Evolutionary conservation across 495 filamentous ascomycete species (phyloP), one percentile per base, ranked within the genome.

Genomic region (Tuber indicum): DNA sequence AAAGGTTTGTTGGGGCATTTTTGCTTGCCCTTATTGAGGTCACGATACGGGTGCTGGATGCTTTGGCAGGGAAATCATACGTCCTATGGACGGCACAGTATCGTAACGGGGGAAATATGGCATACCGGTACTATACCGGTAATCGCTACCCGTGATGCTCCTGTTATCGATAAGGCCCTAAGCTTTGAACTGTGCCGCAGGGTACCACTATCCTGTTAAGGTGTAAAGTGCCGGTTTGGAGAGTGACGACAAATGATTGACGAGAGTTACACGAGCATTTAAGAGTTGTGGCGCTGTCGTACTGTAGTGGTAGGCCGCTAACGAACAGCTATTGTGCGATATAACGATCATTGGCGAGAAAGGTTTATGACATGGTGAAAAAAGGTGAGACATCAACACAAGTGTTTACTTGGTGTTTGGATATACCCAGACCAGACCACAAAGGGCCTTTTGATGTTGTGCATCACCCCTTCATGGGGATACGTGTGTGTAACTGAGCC

Each of bases 401-500:
- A 66, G 26, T 26, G 58, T 66, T 66, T 66, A 36, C 58, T 36
- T 66, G 26, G 58, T 66, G 26, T 66, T 66, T 36, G 26, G 58
- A 17, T 17, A 66, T 17, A 32, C 36, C 32, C 26, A 66, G 32
- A 17, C 32, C 26, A 66, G 32, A 17, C 26, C 32, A 2, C n/a
- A 32, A 66, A 66, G 16, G 58, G 26, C 3, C 26, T 58, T 36
- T 36, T 66, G n/a, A 66, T 32, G 3, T 5, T 66, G 26, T 66
- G 58, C 58, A 66, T 66, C 26, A 32, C 9, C n/a, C 52, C 26
- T 66, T 36, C 58, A 66, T 36, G 58, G 58, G 58, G 26, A 66
- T 75, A 75, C 75, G 70, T 71, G 78, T 80, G 77, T 79, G 77
- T 80, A 79, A 80, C 77, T 74, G 74, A 74, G 79, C 70, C 78